Evolutionary conservation across 2,329 filamentous ascomycete genomes (phyloP).

Genomic region (Aspergillus sp.): DNA sequence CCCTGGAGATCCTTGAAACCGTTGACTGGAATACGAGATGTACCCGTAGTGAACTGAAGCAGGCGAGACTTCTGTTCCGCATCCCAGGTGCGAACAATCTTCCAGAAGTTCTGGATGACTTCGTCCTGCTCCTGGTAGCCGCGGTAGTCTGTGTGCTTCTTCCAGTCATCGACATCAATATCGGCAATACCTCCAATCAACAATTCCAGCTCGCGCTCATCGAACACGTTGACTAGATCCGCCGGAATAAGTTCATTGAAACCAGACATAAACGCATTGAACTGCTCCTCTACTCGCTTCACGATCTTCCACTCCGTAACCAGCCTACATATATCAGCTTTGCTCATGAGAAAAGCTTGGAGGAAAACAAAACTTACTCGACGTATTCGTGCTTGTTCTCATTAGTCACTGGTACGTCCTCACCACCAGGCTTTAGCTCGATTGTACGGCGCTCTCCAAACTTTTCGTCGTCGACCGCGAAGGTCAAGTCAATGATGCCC

Average conservation of each 20-base stretch:
- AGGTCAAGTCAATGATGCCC: conserved; percentile 90
- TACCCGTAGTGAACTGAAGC: conserved; percentile 95
- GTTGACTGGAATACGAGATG: conserved; percentile 96
- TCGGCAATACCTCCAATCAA: conserved; percentile 99
- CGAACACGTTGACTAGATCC: conserved; percentile 96
- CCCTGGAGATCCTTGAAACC: conserved; percentile 99
- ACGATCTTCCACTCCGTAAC: conserved; percentile 99
- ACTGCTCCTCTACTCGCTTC: conserved; percentile 97
- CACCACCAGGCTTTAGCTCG: conserved; percentile 85
- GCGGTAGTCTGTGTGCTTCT: conserved; percentile 99
- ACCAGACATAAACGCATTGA: conserved; percentile 94
- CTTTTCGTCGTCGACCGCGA: conserved; percentile 94
- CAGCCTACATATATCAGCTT: conserved; percentile 51
- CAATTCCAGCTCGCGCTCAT: conserved; percentile 93
- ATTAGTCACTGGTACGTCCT: conserved; percentile 93
- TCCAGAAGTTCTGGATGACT: conserved; percentile 98
- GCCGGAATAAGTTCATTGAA: conserved; percentile 97
- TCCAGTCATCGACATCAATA: conserved; percentile 99
- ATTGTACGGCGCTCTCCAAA: conserved; percentile 94
- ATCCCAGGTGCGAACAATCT: conserved; percentile 91
- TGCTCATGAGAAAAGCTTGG: background rate
- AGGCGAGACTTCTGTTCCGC: conserved; percentile 96
- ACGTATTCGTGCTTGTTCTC: conserved; percentile 99
- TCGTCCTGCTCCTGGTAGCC: conserved; percentile 98
- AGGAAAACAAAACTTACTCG: conserved; percentile 58